Evolutionary conservation across 306 rosid genomes (phyloP).

Genomic region (Prunus davidiana): DNA sequence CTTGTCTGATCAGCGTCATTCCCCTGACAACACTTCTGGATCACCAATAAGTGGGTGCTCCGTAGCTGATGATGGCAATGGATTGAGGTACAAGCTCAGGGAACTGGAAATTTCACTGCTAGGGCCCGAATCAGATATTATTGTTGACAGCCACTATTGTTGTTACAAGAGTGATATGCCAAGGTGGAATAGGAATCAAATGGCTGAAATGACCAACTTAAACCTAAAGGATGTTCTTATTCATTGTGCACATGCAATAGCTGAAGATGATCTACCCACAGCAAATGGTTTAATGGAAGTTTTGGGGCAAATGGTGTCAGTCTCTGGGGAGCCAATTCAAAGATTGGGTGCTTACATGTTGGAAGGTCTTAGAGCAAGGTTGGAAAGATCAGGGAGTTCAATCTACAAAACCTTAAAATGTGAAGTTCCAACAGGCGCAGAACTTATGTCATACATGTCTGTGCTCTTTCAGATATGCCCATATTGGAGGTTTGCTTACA

Average conservation of each 20-base stretch:
- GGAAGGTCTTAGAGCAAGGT: slow-evolving; percentile 89
- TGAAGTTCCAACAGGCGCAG: slow-evolving; percentile 68
- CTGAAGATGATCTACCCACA: slow-evolving; percentile 33
- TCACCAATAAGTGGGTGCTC: slow-evolving; percentile 75
- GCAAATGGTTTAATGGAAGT: slow-evolving; percentile 58
- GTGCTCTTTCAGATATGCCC: slow-evolving; percentile 63
- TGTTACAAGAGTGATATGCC: slow-evolving; percentile 27
- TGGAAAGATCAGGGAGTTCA: slow-evolving; percentile 74
- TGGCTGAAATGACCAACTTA: slow-evolving; percentile 39
- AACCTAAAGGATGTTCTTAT: slow-evolving; percentile 52
- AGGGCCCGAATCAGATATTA: slow-evolving; percentile 69
- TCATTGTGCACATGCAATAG: slow-evolving; percentile 55
- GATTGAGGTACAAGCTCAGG: slow-evolving; percentile 51
- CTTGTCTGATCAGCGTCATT: slow-evolving; percentile 70
- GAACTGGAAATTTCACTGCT: slow-evolving; percentile 62
- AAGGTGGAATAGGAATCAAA: slow-evolving; percentile 35
- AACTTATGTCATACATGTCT: slow-evolving; percentile 75
- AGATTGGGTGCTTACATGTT: slow-evolving; percentile 91
- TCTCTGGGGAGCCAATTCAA: slow-evolving; percentile 70
- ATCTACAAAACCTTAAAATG: slow-evolving; percentile 79
- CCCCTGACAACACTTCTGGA: slow-evolving; percentile 55
- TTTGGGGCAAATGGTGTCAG: slow-evolving; percentile 75
- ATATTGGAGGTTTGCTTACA: slow-evolving; percentile 72
- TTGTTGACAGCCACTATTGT: slow-evolving; percentile 49
- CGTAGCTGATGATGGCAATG: slow-evolving; percentile 46